Conservation (phyloP, 1,139 yeast genomes). For the Pneumocystis jirovecii region DNA sequence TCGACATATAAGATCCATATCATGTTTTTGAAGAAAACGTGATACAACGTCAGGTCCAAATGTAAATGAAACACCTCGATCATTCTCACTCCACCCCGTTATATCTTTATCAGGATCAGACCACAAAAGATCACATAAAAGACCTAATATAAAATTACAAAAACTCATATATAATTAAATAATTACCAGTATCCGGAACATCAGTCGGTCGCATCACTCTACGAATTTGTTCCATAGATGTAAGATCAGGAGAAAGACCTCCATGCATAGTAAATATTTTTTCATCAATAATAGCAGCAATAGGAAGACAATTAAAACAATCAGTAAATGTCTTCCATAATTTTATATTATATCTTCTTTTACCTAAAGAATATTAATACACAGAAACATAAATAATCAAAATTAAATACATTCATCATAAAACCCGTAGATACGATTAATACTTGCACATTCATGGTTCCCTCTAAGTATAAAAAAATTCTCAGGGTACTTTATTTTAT, state of each 20-base stretch:
- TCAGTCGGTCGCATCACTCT: constrained; percentile 98
- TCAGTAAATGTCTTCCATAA: constrained; percentile 97
- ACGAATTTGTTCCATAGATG: constrained; percentile 95
- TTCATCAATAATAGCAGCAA: constrained; percentile 94
- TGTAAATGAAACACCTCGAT: constrained; percentile 93
- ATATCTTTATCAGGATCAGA: constrained; percentile 96
- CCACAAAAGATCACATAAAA: constrained; percentile 91
- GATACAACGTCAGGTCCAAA: constrained; percentile 96
- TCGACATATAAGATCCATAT: constrained; percentile 91
- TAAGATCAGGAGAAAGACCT: constrained; percentile 90
- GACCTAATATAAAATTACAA: constrained; percentile 38
- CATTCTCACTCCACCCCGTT: constrained; percentile 96
- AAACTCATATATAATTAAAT: not conserved
- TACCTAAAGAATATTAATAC: constrained; percentile 15
- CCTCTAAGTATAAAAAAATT: constrained; percentile 91
- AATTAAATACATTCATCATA: constrained; percentile 68
- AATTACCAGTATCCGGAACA: constrained; percentile 51
- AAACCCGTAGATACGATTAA: constrained; percentile 91
- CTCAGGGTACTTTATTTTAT: constrained; percentile 94
- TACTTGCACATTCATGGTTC: constrained; percentile 94
- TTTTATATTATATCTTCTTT: constrained; percentile 91
- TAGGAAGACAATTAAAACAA: constrained; percentile 94
- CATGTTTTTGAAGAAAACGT: constrained; percentile 85
- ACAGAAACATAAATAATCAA: not conserved
- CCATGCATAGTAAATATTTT: constrained; percentile 98